Conservation (phyloP, 1,139 yeast genomes). For the Ogataea hybrid region DNA sequence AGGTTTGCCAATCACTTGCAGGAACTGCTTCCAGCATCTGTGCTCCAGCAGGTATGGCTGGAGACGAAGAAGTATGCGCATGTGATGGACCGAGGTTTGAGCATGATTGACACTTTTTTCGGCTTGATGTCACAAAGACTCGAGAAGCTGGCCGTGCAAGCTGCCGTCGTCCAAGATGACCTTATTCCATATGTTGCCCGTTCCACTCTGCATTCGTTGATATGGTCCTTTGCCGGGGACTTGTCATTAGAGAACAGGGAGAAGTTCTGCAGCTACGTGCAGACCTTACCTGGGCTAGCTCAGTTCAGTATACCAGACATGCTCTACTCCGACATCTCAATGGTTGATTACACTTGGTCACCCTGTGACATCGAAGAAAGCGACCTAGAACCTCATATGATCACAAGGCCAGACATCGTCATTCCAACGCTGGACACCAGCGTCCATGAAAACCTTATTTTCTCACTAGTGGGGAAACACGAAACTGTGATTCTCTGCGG, state of each 20-base stretch:
- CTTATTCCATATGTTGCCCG: slow-evolving; percentile 37
- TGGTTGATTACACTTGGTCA: slow-evolving; percentile 51
- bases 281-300: slow-evolving; percentile 26
- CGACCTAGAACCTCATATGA: slow-evolving; percentile 62
- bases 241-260: slow-evolving; percentile 40
- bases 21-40: slow-evolving; percentile 16
- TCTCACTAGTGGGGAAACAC: slow-evolving; percentile 55
- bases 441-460: slow-evolving; percentile 62
- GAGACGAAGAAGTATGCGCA: slow-evolving; percentile 38
- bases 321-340: slow-evolving; percentile 47
- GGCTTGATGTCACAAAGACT: slow-evolving; percentile 16
- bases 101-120: slow-evolving; percentile 33
- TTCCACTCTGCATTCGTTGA: slow-evolving; percentile 43
- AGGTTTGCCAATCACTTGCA: slow-evolving; percentile 2
- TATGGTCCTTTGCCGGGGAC: slow-evolving; percentile 76
- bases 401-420: slow-evolving; percentile 60
- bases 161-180: slow-evolving; percentile 25
- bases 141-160: slow-evolving; percentile 28
- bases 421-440: slow-evolving; percentile 81
- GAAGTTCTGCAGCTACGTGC: slow-evolving; percentile 38
- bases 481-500: slow-evolving; percentile 78
- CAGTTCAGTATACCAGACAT: slow-evolving; percentile 16
- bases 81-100: slow-evolving; percentile 48
- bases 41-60: slow-evolving; percentile 22
- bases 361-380: slow-evolving; percentile 47